Evolutionary conservation across 345 rosid genomes (phyloP).

Genomic region (Syzygium oleosum): DNA sequence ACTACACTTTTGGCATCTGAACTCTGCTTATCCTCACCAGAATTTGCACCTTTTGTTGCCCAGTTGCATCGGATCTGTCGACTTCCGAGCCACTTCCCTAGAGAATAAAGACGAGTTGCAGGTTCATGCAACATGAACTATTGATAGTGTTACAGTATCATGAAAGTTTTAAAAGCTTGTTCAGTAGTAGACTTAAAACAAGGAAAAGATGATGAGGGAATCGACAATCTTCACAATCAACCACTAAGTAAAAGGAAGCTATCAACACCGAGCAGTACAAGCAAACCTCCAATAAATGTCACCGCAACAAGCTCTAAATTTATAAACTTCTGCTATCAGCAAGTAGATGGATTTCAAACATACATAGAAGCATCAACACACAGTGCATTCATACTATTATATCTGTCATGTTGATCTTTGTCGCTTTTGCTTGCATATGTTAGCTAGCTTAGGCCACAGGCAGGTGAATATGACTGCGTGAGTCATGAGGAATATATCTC

Average conservation of each 20-base stretch:
- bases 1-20: slow-evolving; percentile 70
- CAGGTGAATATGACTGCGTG: neutral
- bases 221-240: neutral
- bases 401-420: neutral
- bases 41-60: slow-evolving; percentile 80
- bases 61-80: slow-evolving; percentile 94
- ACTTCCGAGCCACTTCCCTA: slow-evolving; percentile 92
- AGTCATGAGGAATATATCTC: neutral
- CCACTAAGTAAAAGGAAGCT: neutral
- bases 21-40: slow-evolving; percentile 61
- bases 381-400: neutral
- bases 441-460: neutral
- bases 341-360: neutral
- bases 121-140: neutral
- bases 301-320: neutral
- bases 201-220: neutral
- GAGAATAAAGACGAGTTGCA: neutral
- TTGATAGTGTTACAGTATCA: neutral
- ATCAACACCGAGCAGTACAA: neutral
- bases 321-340: neutral
- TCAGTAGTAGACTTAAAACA: neutral
- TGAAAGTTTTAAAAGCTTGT: neutral
- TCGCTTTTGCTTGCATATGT: neutral
- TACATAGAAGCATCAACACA: neutral
- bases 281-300: neutral